Base-by-base conservation (phyloP, 768 basidiomycete species). In the Leccinum imitatum region DNA sequence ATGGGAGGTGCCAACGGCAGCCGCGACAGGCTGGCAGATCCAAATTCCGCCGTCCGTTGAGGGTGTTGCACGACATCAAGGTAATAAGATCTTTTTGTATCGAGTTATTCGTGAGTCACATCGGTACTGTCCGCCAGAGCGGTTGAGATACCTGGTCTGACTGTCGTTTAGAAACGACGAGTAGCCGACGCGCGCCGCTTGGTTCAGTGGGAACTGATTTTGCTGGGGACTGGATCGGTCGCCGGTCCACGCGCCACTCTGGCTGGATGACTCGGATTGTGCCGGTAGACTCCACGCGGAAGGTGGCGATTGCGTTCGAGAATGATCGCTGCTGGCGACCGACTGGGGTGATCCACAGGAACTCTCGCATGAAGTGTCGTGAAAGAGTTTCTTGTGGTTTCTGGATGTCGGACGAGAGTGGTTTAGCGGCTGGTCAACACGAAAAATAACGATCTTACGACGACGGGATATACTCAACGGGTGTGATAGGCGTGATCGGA, bases 61-160 rank as follows among this genome's bases (percentile, higher is more conserved):
- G 94, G 94, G 60, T 95, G 88, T 67, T 97, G 94, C 27, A 94
- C 82, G 60, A 95, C 85, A 69, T 91, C 87, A 17, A 97, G 86
- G 52, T 88, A 84, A 71, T 95, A 96, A 1, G 84, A 78, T 74
- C 86, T 87, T 46, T 35, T 46, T 66, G 63, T 59, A 54, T 66
- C 50, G 63, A 58, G 37, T 25, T 27, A 53, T 23, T 50, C 56
- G 59, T 73, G 53, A 71, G 67, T 56, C 50, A 61, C 50, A 61
- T 63, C 51, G 53, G 50, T 44, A 57, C 63, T 46, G 51, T 30
- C 48, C 57, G 44, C 33, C 48, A 65, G 54, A 59, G 54, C 55
- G 53, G 61, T 56, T 55, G 55, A 69, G 74, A 65, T 72, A 85
- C 86, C 84, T 82, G 57, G 76, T 79, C 62, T 80, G 82, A 57